Conservation (phyloP, 2,329 filamentous ascomycete species). For the Apiospora arundinis region DNA sequence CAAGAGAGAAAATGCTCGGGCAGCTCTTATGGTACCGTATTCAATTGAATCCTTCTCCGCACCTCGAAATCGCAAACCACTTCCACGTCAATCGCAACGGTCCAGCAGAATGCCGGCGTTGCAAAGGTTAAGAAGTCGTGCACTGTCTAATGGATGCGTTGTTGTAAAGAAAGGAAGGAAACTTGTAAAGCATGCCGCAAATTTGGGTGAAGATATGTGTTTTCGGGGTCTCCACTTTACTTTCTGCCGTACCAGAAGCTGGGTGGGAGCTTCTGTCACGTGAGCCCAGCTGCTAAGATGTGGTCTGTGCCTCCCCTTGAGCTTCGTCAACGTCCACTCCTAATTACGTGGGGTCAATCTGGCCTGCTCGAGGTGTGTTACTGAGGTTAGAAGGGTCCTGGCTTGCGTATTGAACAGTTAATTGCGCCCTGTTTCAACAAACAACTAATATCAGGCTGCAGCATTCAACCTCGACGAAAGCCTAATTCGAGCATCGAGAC, state of each 20-base stretch:
- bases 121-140: constrained; percentile 66
- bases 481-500: constrained; percentile 18
- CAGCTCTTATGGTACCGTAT: constrained; percentile 75
- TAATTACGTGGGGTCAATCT: constrained; percentile 19
- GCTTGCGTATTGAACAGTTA: constrained; percentile 9
- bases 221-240: neutral
- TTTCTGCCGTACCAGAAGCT: neutral
- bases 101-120: constrained; percentile 72
- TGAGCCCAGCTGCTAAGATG: constrained; percentile 5
- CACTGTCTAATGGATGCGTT: constrained; percentile 89
- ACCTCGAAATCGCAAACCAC: constrained; percentile 57
- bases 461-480: constrained; percentile 26
- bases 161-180: constrained; percentile 49
- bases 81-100: constrained; percentile 62
- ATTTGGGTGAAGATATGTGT: constrained; percentile 7
- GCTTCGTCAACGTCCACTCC: constrained; percentile 16
- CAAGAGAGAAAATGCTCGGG: constrained; percentile 66
- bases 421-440: constrained; percentile 18
- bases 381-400: constrained; percentile 7
- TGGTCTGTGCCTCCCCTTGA: constrained; percentile 1
- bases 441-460: constrained; percentile 23
- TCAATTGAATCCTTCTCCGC: constrained; percentile 51
- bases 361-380: constrained; percentile 6
- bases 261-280: neutral
- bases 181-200: constrained; percentile 22